Percentiles rank a stretch among this genome's conserved stretches.
Conservation (phyloP, 2,329 filamentous ascomycete genomes). For the Macroventuria anomochaeta region DNA sequence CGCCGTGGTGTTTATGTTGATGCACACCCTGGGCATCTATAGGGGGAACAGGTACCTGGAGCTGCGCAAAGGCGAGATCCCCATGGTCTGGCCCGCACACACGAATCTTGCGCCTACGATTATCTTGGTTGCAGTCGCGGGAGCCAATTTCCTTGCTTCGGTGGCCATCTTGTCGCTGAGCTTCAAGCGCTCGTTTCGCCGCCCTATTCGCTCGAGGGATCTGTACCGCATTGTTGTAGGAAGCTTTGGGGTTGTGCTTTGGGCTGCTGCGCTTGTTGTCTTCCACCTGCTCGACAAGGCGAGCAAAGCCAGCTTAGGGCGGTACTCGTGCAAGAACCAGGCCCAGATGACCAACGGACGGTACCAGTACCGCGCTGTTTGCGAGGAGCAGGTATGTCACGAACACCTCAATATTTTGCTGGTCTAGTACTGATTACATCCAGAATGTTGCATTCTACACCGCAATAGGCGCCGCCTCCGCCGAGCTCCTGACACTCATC, state of each 20-base stretch:
- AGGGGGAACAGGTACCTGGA: slow-evolving; percentile 46
- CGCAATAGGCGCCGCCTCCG: slow-evolving; percentile 42
- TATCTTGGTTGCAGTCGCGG: slow-evolving; percentile 43
- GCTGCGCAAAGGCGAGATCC: slow-evolving; percentile 46
- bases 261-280: slow-evolving; percentile 40
- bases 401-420: neutral
- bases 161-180: slow-evolving; percentile 42
- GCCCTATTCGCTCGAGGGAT: slow-evolving; percentile 44
- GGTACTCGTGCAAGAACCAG: slow-evolving; percentile 45
- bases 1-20: slow-evolving; percentile 44
- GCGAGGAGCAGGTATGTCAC: slow-evolving; percentile 45
- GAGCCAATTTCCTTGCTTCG: slow-evolving; percentile 44
- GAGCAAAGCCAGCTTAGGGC: slow-evolving; percentile 47
- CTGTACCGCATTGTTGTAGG: slow-evolving; percentile 45
- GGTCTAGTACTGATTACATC: slow-evolving; percentile 22
- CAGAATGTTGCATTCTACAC: slow-evolving; percentile 47
- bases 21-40: slow-evolving; percentile 47
- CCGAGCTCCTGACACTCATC: slow-evolving; percentile 41
- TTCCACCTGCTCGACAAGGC: slow-evolving; percentile 45
- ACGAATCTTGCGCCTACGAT: slow-evolving; percentile 48
- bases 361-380: slow-evolving; percentile 48
- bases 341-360: slow-evolving; percentile 45
- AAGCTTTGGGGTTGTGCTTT: slow-evolving; percentile 44
- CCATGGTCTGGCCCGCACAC: slow-evolving; percentile 48
- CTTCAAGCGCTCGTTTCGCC: slow-evolving; percentile 43